phyloP scores from a whole-genome alignment of 257 asterid genomes.

The Gentiana dahurica region DNA sequence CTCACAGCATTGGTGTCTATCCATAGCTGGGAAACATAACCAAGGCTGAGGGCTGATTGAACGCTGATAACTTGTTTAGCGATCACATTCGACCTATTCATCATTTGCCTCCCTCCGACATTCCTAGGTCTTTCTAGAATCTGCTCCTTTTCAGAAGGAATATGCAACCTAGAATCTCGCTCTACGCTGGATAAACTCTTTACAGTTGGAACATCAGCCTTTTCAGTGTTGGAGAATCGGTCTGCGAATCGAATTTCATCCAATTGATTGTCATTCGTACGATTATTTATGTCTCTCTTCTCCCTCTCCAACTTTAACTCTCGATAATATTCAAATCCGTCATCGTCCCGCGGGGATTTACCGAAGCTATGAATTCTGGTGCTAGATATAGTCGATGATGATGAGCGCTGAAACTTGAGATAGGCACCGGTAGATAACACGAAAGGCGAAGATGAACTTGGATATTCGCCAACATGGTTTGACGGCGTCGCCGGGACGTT shows the following conservation, averaged over 20 bases:
- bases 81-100: constrained; percentile 45
- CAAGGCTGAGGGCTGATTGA: constrained; percentile 49
- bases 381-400: neutral
- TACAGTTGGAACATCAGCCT: too few species aligned
- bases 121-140: too few species aligned
- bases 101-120: constrained; percentile 28
- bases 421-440: too few species aligned
- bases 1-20: constrained; percentile 53
- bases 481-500: too few species aligned
- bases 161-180: too few species aligned
- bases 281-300: neutral
- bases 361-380: constrained; percentile 4
- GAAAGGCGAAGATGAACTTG: too few species aligned
- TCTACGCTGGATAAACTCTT: too few species aligned
- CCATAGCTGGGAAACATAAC: constrained; percentile 70
- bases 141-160: too few species aligned
- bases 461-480: too few species aligned
- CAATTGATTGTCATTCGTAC: neutral
- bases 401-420: too few species aligned
- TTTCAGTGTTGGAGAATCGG: too few species aligned
- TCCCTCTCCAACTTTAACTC: constrained; percentile 13
- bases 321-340: constrained; percentile 13
- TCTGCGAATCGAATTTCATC: too few species aligned
- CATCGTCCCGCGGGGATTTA: constrained; percentile 7
- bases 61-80: constrained; percentile 73